phyloP scores from a whole-genome alignment of 768 basidiomycete genomes.

The Lactifluus hygrophoroides region DNA sequence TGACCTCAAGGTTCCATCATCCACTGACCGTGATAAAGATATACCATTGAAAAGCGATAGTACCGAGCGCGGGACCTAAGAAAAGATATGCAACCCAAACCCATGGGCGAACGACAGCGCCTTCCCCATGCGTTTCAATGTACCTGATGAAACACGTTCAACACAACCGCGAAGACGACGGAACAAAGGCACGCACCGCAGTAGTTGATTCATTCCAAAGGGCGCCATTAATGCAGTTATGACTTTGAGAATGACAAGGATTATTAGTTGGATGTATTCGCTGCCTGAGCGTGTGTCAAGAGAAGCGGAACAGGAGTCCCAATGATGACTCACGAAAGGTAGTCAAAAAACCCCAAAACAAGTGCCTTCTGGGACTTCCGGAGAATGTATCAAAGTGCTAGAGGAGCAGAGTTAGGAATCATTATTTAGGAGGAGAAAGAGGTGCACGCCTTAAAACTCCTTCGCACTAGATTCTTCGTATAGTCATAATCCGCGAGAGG shows the following conservation, averaged over 20 bases:
- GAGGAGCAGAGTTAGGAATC: neutral
- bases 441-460: slow-evolving; percentile 27
- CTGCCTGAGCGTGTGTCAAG: slow-evolving; percentile 1
- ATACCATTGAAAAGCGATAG: slow-evolving; percentile 46
- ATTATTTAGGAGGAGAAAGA: neutral
- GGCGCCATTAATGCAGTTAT: slow-evolving; percentile 25
- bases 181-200: slow-evolving; percentile 21
- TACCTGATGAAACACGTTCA: slow-evolving; percentile 32
- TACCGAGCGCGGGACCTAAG: slow-evolving; percentile 36
- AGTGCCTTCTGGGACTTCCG: slow-evolving; percentile 15
- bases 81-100: slow-evolving; percentile 54
- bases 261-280: slow-evolving; percentile 10
- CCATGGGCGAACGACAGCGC: slow-evolving; percentile 50
- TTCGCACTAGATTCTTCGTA: slow-evolving; percentile 28
- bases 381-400: slow-evolving; percentile 27
- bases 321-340: slow-evolving; percentile 17
- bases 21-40: slow-evolving; percentile 31
- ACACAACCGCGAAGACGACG: neutral
- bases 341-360: slow-evolving; percentile 25
- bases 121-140: slow-evolving; percentile 45
- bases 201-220: slow-evolving; percentile 27
- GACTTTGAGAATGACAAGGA: slow-evolving; percentile 5
- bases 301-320: neutral
- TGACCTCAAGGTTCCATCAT: neutral
- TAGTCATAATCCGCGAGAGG: slow-evolving; percentile 41